Base-by-base conservation (phyloP, 768 basidiomycete species). In the Podaxis rugospora region DNA sequence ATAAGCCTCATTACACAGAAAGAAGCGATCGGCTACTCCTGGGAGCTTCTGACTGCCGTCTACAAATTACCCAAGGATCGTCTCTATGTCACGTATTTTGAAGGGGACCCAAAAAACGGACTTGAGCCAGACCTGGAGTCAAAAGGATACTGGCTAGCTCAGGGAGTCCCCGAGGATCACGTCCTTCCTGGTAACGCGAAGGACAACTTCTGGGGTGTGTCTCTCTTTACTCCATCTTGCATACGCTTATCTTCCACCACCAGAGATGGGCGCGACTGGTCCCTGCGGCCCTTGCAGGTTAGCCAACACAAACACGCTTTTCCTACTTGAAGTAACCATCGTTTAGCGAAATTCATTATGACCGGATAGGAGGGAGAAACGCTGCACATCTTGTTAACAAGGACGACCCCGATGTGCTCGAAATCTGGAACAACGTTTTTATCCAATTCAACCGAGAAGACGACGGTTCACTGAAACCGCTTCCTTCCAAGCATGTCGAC, bases 391-490 rank as follows among this genome's bases (percentile, higher is more conserved):
- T 97, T 51, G 97, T 99, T 66, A 98, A 99, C 72, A 82, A 88
- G 66, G 97, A 99, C 71, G 97, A 98, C 70, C 95, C 97, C 1
- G 88, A 95, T 64, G 97, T 99, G 6, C 83, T 99, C 61, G 94
- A 96, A 74, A 95, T 99, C 66, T 99, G 97, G 97, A 99, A 99
- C 79, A 98, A 97, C 71, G 97, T 99, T 59, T 99, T 98, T 72
- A 98, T 99, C 70, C 95, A 98, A 69, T 99, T 91, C 79, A 98
- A 99, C 72, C 91, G 97, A 51, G 96, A 98, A 73, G 83, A 86
- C 47, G 91, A 95, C 60, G 90, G 91, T 42, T 85, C 87, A 18
- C 82, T 99, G 14, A 86, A 83, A 55, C 62, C 83, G 0, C 83
- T 99, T 13, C 97, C 97, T 25, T 85, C 88, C 35, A 94, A 95